phyloP scores from a whole-genome alignment of 108 stramenopile genomes.

The Nitzschia palea region DNA sequence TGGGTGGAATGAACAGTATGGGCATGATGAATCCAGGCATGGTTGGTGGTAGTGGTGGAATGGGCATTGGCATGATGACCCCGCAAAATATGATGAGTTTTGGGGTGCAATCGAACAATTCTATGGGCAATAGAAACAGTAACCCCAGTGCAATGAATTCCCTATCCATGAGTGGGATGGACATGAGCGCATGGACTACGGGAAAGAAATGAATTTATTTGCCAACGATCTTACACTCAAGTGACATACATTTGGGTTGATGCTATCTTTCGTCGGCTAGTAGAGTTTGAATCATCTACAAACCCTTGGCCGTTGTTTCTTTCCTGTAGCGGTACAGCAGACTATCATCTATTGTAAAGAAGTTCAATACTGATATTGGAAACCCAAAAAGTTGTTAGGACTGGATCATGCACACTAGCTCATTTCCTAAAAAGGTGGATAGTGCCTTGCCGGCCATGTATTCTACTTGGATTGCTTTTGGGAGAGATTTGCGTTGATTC shows the following conservation, averaged over 20 bases:
- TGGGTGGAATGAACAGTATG: slow-evolving; percentile 16
- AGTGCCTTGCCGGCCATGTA: slow-evolving; percentile 15
- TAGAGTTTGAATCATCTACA: not conserved
- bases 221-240: too few species aligned
- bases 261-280: not conserved
- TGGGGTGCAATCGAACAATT: not conserved
- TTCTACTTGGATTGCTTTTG: slow-evolving; percentile 17
- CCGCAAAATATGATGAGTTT: slow-evolving; percentile 17
- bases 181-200: slow-evolving; percentile 35
- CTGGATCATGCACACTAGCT: slow-evolving; percentile 23
- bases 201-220: slow-evolving; percentile 30
- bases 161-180: slow-evolving; percentile 28
- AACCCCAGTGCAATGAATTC: slow-evolving; percentile 12
- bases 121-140: not conserved
- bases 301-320: too few species aligned
- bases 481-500: slow-evolving; percentile 2
- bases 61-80: slow-evolving; percentile 15
- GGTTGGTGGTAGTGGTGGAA: slow-evolving; percentile 32
- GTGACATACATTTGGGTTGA: too few species aligned
- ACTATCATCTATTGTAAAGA: too few species aligned
- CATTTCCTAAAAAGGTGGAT: slow-evolving; percentile 11
- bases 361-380: too few species aligned
- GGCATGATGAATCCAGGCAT: slow-evolving; percentile 26
- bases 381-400: too few species aligned
- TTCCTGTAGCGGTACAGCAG: too few species aligned